These are phyloP conservation scores for Kwoniella sp. DNA, from an alignment of 768 basidiomycete species.

Conservation along the genomic window DNA sequence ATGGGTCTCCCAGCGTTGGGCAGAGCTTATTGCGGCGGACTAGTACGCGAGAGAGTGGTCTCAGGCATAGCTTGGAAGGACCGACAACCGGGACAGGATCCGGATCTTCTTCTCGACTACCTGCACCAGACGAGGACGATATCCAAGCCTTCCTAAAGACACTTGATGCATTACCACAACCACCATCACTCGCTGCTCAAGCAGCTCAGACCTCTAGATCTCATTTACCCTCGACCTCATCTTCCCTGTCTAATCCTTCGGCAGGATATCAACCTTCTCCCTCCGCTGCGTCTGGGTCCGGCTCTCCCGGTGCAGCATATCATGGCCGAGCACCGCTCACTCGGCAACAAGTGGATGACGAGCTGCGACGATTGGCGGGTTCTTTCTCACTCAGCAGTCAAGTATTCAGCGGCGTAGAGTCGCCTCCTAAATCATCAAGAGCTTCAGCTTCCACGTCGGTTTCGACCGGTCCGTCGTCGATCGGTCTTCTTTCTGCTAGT, in stretches of 20 bases:
- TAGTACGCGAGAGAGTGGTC: slow-evolving; percentile 39
- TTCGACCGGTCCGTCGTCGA: slow-evolving; percentile 18
- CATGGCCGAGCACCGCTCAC: slow-evolving; percentile 45
- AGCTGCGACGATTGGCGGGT: slow-evolving; percentile 46
- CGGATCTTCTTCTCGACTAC: slow-evolving; percentile 7
- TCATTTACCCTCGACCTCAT: slow-evolving; percentile 48
- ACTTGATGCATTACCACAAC: slow-evolving; percentile 50
- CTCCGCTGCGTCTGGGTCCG: slow-evolving; percentile 18
- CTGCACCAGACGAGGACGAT: slow-evolving; percentile 44
- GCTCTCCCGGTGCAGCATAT: slow-evolving; percentile 16
- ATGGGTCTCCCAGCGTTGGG: slow-evolving; percentile 31
- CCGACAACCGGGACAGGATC: background rate
- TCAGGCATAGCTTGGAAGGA: slow-evolving; percentile 37
- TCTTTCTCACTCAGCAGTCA: slow-evolving; percentile 38
- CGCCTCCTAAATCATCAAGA: slow-evolving; percentile 1
- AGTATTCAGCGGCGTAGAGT: slow-evolving; percentile 7
- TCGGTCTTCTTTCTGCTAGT: slow-evolving; percentile 41
- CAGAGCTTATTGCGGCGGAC: slow-evolving; percentile 27
- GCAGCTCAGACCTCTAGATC: slow-evolving; percentile 33
- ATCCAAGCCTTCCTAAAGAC: slow-evolving; percentile 54
- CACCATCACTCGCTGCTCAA: slow-evolving; percentile 48
- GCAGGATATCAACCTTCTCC: slow-evolving; percentile 29
- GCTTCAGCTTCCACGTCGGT: background rate
- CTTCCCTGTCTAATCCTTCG: slow-evolving; percentile 42
- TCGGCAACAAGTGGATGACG: slow-evolving; percentile 45